These are phyloP conservation scores for Trichoderma atrobrunneum DNA, from an alignment of 2,329 filamentous ascomycete genomes.

Conservation along the genomic window DNA sequence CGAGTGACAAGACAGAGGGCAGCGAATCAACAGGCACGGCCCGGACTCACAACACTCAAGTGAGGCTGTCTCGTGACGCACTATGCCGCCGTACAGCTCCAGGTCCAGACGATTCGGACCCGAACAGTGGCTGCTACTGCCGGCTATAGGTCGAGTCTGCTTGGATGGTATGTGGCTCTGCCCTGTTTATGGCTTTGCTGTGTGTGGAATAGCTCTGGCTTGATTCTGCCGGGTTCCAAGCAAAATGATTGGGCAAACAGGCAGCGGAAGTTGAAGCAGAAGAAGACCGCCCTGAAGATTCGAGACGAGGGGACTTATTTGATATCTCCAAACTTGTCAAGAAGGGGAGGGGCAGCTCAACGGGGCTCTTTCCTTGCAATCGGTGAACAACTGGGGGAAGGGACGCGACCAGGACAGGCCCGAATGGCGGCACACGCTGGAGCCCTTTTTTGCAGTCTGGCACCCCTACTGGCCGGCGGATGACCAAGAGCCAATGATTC, in stretches of 20 bases:
- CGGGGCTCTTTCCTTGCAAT: background rate
- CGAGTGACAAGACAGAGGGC: background rate
- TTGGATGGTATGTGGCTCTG: background rate
- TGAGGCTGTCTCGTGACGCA: slow-evolving; percentile 15
- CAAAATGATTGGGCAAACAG: background rate
- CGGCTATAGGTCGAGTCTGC: background rate
- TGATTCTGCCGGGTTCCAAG: background rate
- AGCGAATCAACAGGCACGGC: slow-evolving; percentile 5
- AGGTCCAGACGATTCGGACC: background rate
- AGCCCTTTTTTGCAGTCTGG: background rate
- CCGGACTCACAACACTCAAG: slow-evolving; percentile 2
- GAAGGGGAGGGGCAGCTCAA: background rate
- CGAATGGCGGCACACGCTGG: background rate
- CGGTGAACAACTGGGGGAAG: background rate
- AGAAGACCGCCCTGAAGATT: background rate
- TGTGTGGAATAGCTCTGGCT: background rate
- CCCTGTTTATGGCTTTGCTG: background rate
- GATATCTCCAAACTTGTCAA: background rate
- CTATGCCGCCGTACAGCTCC: slow-evolving; percentile 2
- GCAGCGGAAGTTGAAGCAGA: background rate
- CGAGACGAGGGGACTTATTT: background rate
- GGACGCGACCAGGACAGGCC: slow-evolving; percentile 4
- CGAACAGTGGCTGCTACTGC: background rate
- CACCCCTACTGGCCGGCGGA: background rate
- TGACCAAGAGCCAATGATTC: slow-evolving; percentile 1